Evolutionary conservation across 2,329 filamentous ascomycete genomes (phyloP), one percentile per base, ranked within the genome.

Genomic region (Neophaeococcomyces mojaviensis): DNA sequence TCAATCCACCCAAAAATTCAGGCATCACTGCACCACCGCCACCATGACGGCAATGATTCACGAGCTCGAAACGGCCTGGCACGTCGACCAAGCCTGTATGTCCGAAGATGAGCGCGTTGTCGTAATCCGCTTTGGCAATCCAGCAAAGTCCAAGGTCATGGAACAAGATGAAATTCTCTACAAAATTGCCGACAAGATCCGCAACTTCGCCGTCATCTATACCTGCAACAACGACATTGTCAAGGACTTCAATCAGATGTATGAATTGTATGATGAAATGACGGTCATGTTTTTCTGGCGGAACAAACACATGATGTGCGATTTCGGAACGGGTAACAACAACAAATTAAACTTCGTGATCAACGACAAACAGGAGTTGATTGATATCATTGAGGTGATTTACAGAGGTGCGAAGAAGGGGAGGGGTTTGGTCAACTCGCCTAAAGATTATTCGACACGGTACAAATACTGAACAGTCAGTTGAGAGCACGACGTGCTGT

Each of bases 351-450:
- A 96, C 64, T 95, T 88, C 83, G 87, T 95, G 39, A 73, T 94
- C 44, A 89, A 97, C 68, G 90, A 98, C 63, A 97, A 98, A 70
- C 90, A 97, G 66, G 92, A 98, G 71, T 74, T 98, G 60, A 94
- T 98, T 60, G 92, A 98, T 68, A 98, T 98, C 55, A 82, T 97
- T 61, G 92, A 98, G 74, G 96, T 89, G 3, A 89, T 98, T 51
- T 98, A 97, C 65, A 82, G 89, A 49, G 92, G 92, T n/a, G 92
- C 92, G 26, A 97, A 95, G 77, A 98, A 98, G 72, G 92, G 94
- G 1, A 76, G 90, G 44, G 92, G 94, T 84, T 70, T 98, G 57
- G 92, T 98, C 33, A 88, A 97, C 55, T 94, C 88, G 62, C 92
- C 90, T 1, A 98, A 97, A 74, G 89, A 76, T 61, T 84, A 84